phyloP scores from a whole-genome alignment of 352 stramenopile species.

The Globisporangium takayamanum region DNA sequence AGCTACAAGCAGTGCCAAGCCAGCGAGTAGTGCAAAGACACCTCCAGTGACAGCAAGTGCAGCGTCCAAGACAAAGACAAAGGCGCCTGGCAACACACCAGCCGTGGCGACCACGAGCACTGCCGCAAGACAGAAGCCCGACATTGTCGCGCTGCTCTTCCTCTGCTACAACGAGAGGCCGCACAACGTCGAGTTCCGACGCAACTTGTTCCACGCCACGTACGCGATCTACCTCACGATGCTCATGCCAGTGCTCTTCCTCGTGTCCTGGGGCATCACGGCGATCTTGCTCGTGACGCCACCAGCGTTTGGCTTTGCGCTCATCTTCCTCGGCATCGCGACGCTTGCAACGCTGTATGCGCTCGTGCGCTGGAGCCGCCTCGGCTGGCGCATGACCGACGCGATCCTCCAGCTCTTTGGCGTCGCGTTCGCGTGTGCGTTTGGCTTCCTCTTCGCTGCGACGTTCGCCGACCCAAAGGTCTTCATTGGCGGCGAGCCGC shows the following conservation, averaged over 20 bases:
- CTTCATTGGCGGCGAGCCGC: slow-evolving; percentile 50
- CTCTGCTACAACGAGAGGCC: slow-evolving; percentile 66
- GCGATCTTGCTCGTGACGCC: slow-evolving; percentile 63
- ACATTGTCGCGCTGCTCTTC: slow-evolving; percentile 74
- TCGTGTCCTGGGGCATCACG: slow-evolving; percentile 71
- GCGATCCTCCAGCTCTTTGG: slow-evolving; percentile 45
- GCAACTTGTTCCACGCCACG: slow-evolving; percentile 73
- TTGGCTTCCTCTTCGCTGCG: slow-evolving; percentile 75
- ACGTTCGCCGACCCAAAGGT: slow-evolving; percentile 76
- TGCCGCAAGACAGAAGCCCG: slow-evolving; percentile 16
- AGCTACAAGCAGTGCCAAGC: neutral
- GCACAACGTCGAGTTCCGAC: slow-evolving; percentile 60
- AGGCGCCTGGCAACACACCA: neutral
- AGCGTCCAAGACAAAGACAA: slow-evolving; percentile 15
- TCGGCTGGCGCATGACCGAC: slow-evolving; percentile 80
- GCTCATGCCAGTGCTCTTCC: slow-evolving; percentile 42
- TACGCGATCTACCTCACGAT: slow-evolving; percentile 50
- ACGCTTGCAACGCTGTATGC: slow-evolving; percentile 38
- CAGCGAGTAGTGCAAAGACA: neutral
- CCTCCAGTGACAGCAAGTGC: neutral
- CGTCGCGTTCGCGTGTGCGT: slow-evolving; percentile 45
- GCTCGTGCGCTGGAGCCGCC: slow-evolving; percentile 48
- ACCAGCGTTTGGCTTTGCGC: slow-evolving; percentile 64
- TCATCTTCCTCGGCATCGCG: slow-evolving; percentile 69
- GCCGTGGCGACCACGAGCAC: neutral